Evolutionary conservation across 495 filamentous ascomycete genomes (phyloP), one percentile per base, ranked within the genome.

Genomic region (Friedmanniomyces endolithicus): DNA sequence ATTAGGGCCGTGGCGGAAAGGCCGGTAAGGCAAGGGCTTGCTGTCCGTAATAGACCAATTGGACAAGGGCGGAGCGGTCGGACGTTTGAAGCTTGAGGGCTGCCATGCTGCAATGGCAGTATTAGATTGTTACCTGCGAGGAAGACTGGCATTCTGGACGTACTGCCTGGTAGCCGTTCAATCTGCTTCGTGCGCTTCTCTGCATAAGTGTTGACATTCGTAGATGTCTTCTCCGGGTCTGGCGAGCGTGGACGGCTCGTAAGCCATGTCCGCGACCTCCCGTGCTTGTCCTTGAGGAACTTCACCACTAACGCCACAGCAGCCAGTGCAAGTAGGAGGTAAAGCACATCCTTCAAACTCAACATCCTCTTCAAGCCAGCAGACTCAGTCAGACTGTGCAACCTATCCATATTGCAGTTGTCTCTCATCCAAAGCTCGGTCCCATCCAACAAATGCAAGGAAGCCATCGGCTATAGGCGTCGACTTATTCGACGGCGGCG

Each of bases 1-100:
- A 61, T 85, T 84, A 66, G 85, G 85, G 2, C 88, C 88, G 71
- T 90, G 80, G 70, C 83, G 78, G 67, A 94, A 94, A 4, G 88
- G 86, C 23, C 88, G 78, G 68, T 94, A 95, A 11, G 86, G 85
- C 16, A 88, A 78, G 3, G 88, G 86, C 59, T 86, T 88, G 1
- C 87, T 85, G 44, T 72, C 70, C 43, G 78, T 65, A 34, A 92
- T 65, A 57, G 85, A 76, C 88, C 88, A 94, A 65, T 80, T 67
- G 6, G 78, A 77, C 56, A 84, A 87, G 8, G 87, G 78, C 0
- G 73, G 33, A 39, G 87, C 82, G 11, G 73, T 70, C 1, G 88
- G 86, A 23, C 82, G 70, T 56, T 78, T 75, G 72, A 88, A 94
- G 45, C 78, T 67, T 3, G 78, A 79, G 0, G 85, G 84, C 11